phyloP scores from a whole-genome alignment of 1,284 basidiomycete genomes.

The Trichosporon sp. region DNA sequence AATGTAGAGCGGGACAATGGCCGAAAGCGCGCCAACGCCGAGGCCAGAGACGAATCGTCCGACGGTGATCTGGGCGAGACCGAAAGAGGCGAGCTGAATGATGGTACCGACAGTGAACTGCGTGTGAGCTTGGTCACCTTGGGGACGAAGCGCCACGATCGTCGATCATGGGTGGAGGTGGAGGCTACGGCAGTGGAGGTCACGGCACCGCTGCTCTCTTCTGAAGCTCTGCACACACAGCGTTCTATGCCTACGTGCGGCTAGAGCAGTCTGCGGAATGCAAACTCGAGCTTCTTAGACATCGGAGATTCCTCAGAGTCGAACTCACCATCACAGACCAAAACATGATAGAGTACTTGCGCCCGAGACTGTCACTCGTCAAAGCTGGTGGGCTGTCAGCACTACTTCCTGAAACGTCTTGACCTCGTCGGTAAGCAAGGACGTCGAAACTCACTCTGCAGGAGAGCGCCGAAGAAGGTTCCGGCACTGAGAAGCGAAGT shows the following conservation, averaged over 20 bases:
- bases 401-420: constrained; percentile 59
- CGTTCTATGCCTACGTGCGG: not conserved
- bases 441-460: constrained; percentile 2
- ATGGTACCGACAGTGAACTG: constrained; percentile 59
- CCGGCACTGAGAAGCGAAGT: constrained; percentile 19
- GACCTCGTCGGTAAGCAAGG: not conserved
- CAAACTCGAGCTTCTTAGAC: too few species aligned
- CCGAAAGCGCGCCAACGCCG: constrained; percentile 72
- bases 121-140: not conserved
- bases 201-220: not conserved
- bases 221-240: not conserved
- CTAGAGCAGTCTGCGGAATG: too few species aligned
- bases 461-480: constrained; percentile 20
- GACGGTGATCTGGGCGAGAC: constrained; percentile 64
- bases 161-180: not conserved
- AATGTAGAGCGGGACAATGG: constrained; percentile 73
- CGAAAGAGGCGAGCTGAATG: constrained; percentile 65
- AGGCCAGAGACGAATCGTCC: constrained; percentile 50
- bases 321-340: constrained; percentile 60
- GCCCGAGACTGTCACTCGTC: constrained; percentile 67
- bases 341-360: constrained; percentile 66
- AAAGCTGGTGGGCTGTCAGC: constrained; percentile 57
- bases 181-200: not conserved
- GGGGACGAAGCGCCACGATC: not conserved
- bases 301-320: not conserved